These are phyloP conservation scores for Dissoconium aciculare DNA, from an alignment of 2,329 filamentous ascomycete genomes.

Conservation along the genomic window DNA sequence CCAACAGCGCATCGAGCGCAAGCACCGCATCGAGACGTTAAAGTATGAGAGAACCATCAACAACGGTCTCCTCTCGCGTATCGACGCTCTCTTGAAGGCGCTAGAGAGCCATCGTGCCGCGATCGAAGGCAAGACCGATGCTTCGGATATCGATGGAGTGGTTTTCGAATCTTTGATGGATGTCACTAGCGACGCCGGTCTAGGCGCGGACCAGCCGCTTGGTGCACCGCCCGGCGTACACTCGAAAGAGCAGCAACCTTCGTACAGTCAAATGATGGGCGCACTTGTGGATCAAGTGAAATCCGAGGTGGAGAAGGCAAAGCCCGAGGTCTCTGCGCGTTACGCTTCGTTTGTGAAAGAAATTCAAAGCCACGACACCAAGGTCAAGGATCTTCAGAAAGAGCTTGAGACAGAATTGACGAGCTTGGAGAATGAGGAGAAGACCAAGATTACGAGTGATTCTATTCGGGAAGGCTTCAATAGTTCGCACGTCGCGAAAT, in stretches of 20 bases:
- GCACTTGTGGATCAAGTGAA: slow-evolving; percentile 89
- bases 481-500: slow-evolving; percentile 63
- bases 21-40: slow-evolving; percentile 74
- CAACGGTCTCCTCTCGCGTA: slow-evolving; percentile 72
- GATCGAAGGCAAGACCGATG: slow-evolving; percentile 41
- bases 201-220: slow-evolving; percentile 59
- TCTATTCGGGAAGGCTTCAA: slow-evolving; percentile 79
- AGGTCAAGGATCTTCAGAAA: slow-evolving; percentile 64
- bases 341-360: slow-evolving; percentile 66
- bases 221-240: slow-evolving; percentile 70
- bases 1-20: slow-evolving; percentile 70
- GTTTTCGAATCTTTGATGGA: slow-evolving; percentile 86
- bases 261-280: slow-evolving; percentile 97
- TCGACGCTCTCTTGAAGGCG: slow-evolving; percentile 60
- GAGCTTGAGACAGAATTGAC: slow-evolving; percentile 60
- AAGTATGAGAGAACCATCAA: slow-evolving; percentile 92
- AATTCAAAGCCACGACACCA: slow-evolving; percentile 58
- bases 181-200: slow-evolving; percentile 44
- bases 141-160: slow-evolving; percentile 56
- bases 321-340: slow-evolving; percentile 40
- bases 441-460: slow-evolving; percentile 86
- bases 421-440: slow-evolving; percentile 71
- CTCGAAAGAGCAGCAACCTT: slow-evolving; percentile 56
- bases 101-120: slow-evolving; percentile 56
- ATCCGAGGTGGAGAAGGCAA: slow-evolving; percentile 58